Evolutionary conservation across 208 protist genomes (phyloP).

Genomic region (Porcisia deanei): DNA sequence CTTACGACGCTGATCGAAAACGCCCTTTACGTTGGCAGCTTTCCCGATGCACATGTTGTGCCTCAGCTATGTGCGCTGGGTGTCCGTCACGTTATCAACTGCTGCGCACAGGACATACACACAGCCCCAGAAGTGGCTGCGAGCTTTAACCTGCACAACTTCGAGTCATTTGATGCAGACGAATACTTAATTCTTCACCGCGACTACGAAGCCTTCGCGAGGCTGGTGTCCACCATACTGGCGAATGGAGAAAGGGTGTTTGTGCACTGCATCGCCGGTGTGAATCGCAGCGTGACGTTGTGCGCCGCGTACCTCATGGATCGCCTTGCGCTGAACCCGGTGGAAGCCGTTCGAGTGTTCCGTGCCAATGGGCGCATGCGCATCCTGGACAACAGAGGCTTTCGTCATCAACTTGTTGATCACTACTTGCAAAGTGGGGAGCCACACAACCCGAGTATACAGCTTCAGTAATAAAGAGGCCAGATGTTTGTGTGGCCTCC

Average conservation of each 20-base stretch:
- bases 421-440: conserved; percentile 64
- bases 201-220: conserved; percentile 69
- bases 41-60: conserved; percentile 65
- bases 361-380: conserved; percentile 51
- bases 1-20: conserved; percentile 55
- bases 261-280: conserved; percentile 86
- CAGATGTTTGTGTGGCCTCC: background rate
- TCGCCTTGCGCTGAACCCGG: conserved; percentile 41
- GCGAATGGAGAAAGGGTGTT: conserved; percentile 61
- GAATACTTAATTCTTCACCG: conserved; percentile 87
- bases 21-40: conserved; percentile 78
- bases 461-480: background rate
- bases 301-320: conserved; percentile 86
- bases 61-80: conserved; percentile 47
- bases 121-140: conserved; percentile 29
- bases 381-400: conserved; percentile 78
- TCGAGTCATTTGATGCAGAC: conserved; percentile 47
- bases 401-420: conserved; percentile 85
- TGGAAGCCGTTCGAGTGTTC: conserved; percentile 62
- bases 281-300: conserved; percentile 86
- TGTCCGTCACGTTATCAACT: conserved; percentile 79
- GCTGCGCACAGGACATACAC: conserved; percentile 61
- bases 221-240: conserved; percentile 43
- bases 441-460: conserved; percentile 11
- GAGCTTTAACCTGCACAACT: conserved; percentile 51